phyloP scores from a whole-genome alignment of 176 grass and related monocot species.

The Miscanthus lutarioriparius region DNA sequence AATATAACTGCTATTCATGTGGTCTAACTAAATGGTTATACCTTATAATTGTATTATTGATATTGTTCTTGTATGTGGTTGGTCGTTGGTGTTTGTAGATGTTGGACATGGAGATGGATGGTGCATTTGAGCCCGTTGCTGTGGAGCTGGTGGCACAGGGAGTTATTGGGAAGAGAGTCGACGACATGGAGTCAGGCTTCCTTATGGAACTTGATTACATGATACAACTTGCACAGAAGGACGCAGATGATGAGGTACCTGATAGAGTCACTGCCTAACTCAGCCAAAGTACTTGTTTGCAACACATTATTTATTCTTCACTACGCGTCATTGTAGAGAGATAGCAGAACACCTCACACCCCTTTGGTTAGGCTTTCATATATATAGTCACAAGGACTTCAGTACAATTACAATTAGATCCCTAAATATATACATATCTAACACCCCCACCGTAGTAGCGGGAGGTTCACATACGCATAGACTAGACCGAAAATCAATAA shows the following conservation, averaged over 20 bases:
- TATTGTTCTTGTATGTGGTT: not conserved
- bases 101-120: constrained; percentile 93
- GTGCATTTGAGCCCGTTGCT: constrained; percentile 57
- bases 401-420: no score
- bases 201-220: constrained; percentile 96
- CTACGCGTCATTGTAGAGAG: not conserved
- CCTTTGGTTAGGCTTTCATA: not conserved
- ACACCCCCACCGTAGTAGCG: no score
- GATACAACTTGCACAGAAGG: constrained; percentile 81
- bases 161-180: constrained; percentile 91
- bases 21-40: not conserved
- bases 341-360: not conserved
- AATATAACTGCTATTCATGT: not conserved
- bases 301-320: constrained; percentile 3
- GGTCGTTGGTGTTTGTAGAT: constrained; percentile 46
- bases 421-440: no score
- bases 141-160: constrained; percentile 85
- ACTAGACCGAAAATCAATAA: no score
- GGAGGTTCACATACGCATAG: no score
- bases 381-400: not conserved
- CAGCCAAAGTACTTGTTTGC: not conserved
- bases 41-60: not conserved
- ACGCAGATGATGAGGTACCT: constrained; percentile 74
- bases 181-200: constrained; percentile 96
- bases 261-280: constrained; percentile 22